These are phyloP conservation scores for Hypomontagnella submonticulosa DNA, from an alignment of 495 filamentous ascomycete species.

Conservation along the genomic window DNA sequence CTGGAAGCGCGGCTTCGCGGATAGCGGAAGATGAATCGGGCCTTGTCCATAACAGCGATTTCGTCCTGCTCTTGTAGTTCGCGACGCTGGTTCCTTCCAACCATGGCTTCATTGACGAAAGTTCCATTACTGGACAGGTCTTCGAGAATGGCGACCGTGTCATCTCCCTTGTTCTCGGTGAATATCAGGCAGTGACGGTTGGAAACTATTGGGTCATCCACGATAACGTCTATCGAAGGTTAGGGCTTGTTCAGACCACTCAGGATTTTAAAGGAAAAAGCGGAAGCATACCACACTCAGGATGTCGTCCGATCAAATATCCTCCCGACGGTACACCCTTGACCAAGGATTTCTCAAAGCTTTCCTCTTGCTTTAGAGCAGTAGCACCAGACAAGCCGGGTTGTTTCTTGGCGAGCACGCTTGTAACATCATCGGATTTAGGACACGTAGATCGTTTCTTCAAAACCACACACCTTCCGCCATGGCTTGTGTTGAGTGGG, in stretches of 20 bases:
- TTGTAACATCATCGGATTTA: slow-evolving; percentile 53
- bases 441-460: slow-evolving; percentile 74
- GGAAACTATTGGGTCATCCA: slow-evolving; percentile 87
- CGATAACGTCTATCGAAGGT: slow-evolving; percentile 71
- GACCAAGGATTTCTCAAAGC: slow-evolving; percentile 66
- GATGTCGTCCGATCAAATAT: slow-evolving; percentile 91
- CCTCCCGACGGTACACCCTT: slow-evolving; percentile 75
- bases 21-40: slow-evolving; percentile 90
- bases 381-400: slow-evolving; percentile 53
- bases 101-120: slow-evolving; percentile 89
- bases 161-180: slow-evolving; percentile 83
- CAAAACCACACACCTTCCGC: slow-evolving; percentile 75
- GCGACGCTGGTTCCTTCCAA: slow-evolving; percentile 91
- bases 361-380: slow-evolving; percentile 64
- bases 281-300: slow-evolving; percentile 82
- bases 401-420: slow-evolving; percentile 39
- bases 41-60: slow-evolving; percentile 82
- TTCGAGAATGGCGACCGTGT: slow-evolving; percentile 82
- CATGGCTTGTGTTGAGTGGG: slow-evolving; percentile 75
- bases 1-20: slow-evolving; percentile 78
- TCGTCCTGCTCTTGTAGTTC: slow-evolving; percentile 91
- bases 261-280: background rate
- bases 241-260: slow-evolving; percentile 21
- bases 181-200: slow-evolving; percentile 95
- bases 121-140: slow-evolving; percentile 97